phyloP scores from a whole-genome alignment of 2,329 filamentous ascomycete species.

The Neophaeococcomyces aloes region DNA sequence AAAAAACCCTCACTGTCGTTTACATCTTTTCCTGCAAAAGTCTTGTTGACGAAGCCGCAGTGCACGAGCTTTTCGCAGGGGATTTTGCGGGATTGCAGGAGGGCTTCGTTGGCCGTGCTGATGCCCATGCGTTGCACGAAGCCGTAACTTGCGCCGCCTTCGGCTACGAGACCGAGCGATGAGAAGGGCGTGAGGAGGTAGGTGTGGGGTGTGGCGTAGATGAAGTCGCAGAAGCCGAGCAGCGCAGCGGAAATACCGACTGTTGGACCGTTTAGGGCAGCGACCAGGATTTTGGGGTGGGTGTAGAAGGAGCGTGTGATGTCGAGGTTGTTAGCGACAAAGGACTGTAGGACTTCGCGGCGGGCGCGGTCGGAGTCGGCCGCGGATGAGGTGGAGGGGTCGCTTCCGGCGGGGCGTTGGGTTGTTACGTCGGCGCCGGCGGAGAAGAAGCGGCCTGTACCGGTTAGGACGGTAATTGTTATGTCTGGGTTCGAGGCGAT shows the following conservation, averaged over 20 bases:
- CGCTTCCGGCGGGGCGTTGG: constrained; percentile 34
- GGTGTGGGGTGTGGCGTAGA: constrained; percentile 71
- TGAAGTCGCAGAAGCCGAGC: constrained; percentile 75
- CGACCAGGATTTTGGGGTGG: constrained; percentile 87
- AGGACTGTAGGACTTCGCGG: constrained; percentile 55
- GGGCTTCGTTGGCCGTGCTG: constrained; percentile 76
- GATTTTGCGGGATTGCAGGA: constrained; percentile 80
- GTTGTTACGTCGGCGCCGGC: constrained; percentile 73
- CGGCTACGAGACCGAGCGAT: constrained; percentile 77
- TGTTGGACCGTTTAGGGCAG: constrained; percentile 82
- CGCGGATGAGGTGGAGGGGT: constrained; percentile 32
- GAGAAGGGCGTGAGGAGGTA: constrained; percentile 89
- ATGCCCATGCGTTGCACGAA: constrained; percentile 73
- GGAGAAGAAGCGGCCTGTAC: constrained; percentile 72
- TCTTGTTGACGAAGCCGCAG: constrained; percentile 75
- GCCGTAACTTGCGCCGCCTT: constrained; percentile 69
- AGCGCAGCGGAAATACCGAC: constrained; percentile 81
- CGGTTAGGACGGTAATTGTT: constrained; percentile 73
- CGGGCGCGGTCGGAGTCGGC: constrained; percentile 28
- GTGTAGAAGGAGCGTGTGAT: constrained; percentile 81
- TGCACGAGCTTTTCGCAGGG: constrained; percentile 59
- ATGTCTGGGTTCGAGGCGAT: constrained; percentile 70
- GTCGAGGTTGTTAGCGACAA: constrained; percentile 81
- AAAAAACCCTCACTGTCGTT: constrained; percentile 61
- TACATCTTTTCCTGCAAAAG: constrained; percentile 51